Evolutionary conservation across 371 early-diverging fungal genomes (phyloP).

Genomic region (Nematocida ironsii): DNA sequence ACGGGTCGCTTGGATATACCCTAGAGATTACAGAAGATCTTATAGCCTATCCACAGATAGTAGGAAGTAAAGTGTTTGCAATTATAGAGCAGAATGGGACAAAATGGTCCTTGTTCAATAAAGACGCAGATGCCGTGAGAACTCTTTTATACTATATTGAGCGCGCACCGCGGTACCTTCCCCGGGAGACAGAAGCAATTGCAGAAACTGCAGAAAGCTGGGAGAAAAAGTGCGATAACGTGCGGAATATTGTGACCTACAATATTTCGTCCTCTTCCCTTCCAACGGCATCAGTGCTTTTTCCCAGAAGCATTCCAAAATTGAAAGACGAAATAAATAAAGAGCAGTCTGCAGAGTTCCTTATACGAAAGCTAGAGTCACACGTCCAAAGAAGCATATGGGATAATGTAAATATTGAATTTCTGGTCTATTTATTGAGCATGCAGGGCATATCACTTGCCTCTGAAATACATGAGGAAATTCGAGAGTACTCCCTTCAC

Average conservation of each 20-base stretch:
- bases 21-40: conserved; percentile 37
- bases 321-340: not conserved
- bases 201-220: not conserved
- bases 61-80: conserved; percentile 35
- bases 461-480: conserved; percentile 33
- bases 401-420: conserved; percentile 59
- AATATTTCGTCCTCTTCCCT: not conserved
- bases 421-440: conserved; percentile 44
- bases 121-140: not conserved
- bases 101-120: conserved; percentile 40
- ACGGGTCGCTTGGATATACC: not conserved
- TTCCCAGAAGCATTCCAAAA: conserved; percentile 27
- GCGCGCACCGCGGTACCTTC: conserved; percentile 30
- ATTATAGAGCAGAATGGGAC: conserved; percentile 38
- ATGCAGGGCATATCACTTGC: conserved; percentile 17
- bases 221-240: conserved; percentile 7
- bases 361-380: conserved; percentile 26
- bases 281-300: not conserved
- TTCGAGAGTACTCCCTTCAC: conserved; percentile 35
- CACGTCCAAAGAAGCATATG: conserved; percentile 56
- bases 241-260: not conserved
- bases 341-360: not conserved
- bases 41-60: conserved; percentile 24
- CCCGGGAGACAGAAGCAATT: conserved; percentile 17
- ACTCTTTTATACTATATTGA: conserved; percentile 11